These are phyloP conservation scores for Phytophthora capsici DNA, from an alignment of 352 stramenopile genomes.

Conservation along the genomic window DNA sequence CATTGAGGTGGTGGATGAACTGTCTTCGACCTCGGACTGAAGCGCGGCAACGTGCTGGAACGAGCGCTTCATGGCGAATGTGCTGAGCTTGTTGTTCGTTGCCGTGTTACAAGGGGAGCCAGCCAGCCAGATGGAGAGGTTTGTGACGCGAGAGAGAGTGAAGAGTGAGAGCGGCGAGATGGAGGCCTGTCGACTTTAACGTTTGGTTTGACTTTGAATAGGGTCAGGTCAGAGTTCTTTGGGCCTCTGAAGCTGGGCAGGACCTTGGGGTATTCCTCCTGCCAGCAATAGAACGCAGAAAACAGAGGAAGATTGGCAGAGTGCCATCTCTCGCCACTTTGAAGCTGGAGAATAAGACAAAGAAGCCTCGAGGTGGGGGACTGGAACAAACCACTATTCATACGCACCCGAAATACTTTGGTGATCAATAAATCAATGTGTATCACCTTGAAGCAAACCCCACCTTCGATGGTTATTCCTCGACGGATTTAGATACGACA, in stretches of 20 bases:
- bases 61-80: slow-evolving; percentile 58
- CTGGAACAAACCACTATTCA: slow-evolving; percentile 23
- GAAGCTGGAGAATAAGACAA: slow-evolving; percentile 16
- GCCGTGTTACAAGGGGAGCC: slow-evolving; percentile 18
- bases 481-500: too few species aligned
- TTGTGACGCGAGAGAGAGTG: slow-evolving; percentile 40
- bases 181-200: slow-evolving; percentile 36
- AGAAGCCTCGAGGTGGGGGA: neutral
- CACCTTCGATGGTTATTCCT: neutral
- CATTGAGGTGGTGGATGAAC: slow-evolving; percentile 9
- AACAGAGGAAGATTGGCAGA: slow-evolving; percentile 33
- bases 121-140: slow-evolving; percentile 48
- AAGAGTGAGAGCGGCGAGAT: slow-evolving; percentile 41
- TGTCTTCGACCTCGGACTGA: slow-evolving; percentile 17
- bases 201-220: slow-evolving; percentile 21
- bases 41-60: slow-evolving; percentile 42
- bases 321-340: slow-evolving; percentile 19
- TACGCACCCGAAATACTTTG: slow-evolving; percentile 12
- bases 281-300: slow-evolving; percentile 44
- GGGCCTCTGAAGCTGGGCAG: slow-evolving; percentile 23
- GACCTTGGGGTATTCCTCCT: slow-evolving; percentile 8
- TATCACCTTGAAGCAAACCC: slow-evolving; percentile 13
- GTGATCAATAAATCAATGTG: neutral
- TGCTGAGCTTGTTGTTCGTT: slow-evolving; percentile 25
- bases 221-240: slow-evolving; percentile 41